phyloP scores from a whole-genome alignment of 208 protist species.

The Crithidia brevicula region DNA sequence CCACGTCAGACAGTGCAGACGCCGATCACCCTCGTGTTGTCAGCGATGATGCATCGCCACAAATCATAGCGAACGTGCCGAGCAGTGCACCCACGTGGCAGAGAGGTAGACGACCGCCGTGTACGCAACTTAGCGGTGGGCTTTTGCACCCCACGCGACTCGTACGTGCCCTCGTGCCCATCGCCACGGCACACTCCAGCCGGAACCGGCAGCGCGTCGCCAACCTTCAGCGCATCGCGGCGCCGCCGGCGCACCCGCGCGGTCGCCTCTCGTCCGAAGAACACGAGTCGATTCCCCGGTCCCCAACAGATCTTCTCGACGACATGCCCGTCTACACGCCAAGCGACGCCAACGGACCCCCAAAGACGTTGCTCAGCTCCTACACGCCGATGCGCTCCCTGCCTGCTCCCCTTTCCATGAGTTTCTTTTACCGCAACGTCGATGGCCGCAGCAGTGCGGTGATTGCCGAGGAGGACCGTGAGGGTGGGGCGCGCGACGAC shows the following conservation, averaged over 20 bases:
- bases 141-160: slow-evolving; percentile 13
- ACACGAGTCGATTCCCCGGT: neutral
- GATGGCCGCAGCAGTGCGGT: too few relatives aligned
- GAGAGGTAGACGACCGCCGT: too few relatives aligned
- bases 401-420: neutral
- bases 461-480: too few relatives aligned
- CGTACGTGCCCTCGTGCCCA: slow-evolving; percentile 11
- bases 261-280: too few relatives aligned
- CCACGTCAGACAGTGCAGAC: too few relatives aligned
- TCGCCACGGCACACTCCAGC: slow-evolving; percentile 7
- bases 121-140: neutral
- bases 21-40: too few relatives aligned
- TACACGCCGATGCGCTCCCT: slow-evolving; percentile 22
- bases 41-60: too few relatives aligned
- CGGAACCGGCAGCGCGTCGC: neutral
- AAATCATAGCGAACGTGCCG: too few relatives aligned
- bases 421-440: slow-evolving; percentile 1
- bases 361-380: slow-evolving; percentile 34
- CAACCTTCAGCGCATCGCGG: neutral
- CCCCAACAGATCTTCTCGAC: slow-evolving; percentile 35
- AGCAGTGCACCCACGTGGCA: too few relatives aligned
- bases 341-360: slow-evolving; percentile 54
- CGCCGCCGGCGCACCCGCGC: neutral
- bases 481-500: too few relatives aligned
- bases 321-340: slow-evolving; percentile 58